Evolutionary conservation across 257 asterid species (phyloP).

Genomic region (Paulownia fortunei): DNA sequence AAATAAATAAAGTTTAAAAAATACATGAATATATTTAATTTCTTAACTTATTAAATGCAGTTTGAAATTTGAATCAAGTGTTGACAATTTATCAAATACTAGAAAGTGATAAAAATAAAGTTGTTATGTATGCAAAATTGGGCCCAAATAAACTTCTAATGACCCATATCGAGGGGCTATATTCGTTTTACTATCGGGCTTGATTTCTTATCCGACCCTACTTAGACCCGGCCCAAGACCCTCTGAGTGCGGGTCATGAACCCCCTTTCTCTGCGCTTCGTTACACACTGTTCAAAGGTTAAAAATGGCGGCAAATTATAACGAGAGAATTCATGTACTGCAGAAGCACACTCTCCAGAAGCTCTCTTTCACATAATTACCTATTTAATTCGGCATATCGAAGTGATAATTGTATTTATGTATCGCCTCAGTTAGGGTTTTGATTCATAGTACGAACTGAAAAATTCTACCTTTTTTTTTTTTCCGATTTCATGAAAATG

Average conservation of each 20-base stretch:
- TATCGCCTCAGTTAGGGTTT: slow-evolving; percentile 26
- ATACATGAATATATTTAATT: too few relatives aligned
- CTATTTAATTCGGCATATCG: background rate
- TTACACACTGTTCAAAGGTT: slow-evolving; percentile 30
- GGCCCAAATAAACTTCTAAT: background rate
- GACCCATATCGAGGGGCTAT: background rate
- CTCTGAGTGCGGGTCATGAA: background rate
- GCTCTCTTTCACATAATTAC: background rate
- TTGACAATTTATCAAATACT: too few relatives aligned
- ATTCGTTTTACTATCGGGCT: background rate
- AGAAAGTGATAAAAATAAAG: too few relatives aligned
- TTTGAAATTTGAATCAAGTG: too few relatives aligned
- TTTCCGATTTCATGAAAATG: slow-evolving; percentile 37
- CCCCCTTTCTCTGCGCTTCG: background rate
- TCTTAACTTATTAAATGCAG: too few relatives aligned
- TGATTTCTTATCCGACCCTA: background rate
- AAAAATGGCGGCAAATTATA: slow-evolving; percentile 47
- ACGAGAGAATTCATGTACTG: background rate
- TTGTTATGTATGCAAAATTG: too few relatives aligned
- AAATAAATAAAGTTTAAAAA: too few relatives aligned
- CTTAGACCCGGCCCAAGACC: background rate
- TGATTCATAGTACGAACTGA: slow-evolving; percentile 11
- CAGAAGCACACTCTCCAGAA: slow-evolving; percentile 17
- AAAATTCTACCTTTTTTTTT: background rate
- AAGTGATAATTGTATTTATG: background rate